Base-by-base conservation (phyloP, 371 early-diverging fungal species). In the Apophysomyces trapeziformis region DNA sequence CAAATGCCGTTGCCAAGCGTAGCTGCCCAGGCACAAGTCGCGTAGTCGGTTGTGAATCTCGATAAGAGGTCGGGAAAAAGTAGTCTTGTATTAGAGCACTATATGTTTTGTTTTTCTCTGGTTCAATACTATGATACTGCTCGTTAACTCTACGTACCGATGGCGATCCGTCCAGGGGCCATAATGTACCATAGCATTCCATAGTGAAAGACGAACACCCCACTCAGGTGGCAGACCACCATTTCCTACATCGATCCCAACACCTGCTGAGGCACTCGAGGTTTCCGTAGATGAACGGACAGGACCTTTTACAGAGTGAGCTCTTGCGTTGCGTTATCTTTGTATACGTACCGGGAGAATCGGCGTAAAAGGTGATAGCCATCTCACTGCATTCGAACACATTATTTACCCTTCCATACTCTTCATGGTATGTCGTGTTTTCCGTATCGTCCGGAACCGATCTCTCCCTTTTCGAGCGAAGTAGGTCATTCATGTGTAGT, bases 131-230 rank as follows among this genome's bases (percentile, higher is more conserved):
- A 35, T 11, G n/a, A 5, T 18, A 5, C 21, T 9, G 32, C 32
- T 26, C 32, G 2, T 26, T 26, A 2, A 6, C 9, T 9, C 7
- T 5, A 63, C 41, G 21, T 68, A 87, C 87, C 92, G 71, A 62
- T 95, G 94, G n/a, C 93, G 84, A 75, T 93, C 91, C 0, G 94
- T 85, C 95, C 95, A 95, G 6, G 95, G 94, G 0, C 95, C 95
- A 71, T 94, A 95, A 35, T 90, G 83, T 0, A 93, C 54, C 7
- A 83, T 78, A 3, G 86, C 89, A 58, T 91, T 87, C 64, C 78
- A 74, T 50, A 90, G 66, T 6, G 75, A 77, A 5, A 93, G 44
- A 4, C 90, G 89, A 4, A 90, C 71, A 5, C 90, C 90, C 92
- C 92, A 92, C 70, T 92, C 88, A 26, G 94, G 92, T 6, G 87